Conservation (phyloP, 2,329 filamentous ascomycete genomes). For the Triangularia verruculosa region DNA sequence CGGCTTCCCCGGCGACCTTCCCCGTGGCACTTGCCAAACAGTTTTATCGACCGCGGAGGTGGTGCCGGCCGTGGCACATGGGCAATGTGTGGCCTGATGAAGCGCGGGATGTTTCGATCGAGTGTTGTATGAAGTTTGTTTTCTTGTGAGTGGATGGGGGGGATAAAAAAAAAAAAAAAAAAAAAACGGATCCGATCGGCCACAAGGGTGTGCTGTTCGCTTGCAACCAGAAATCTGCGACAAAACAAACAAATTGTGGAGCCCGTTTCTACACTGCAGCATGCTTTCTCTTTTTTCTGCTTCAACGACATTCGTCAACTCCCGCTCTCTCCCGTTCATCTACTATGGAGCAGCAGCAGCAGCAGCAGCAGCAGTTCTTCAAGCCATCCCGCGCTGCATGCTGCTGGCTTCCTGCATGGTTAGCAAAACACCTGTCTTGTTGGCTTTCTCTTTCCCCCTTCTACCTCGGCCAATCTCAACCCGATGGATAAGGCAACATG, state of each 20-base stretch:
- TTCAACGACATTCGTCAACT: not conserved
- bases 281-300: not conserved
- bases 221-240: not conserved
- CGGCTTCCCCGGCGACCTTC: constrained; percentile 13
- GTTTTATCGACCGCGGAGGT: constrained; percentile 10
- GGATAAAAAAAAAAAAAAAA: not conserved
- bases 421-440: not conserved
- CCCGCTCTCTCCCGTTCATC: not conserved
- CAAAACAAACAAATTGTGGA: not conserved
- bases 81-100: constrained; percentile 9
- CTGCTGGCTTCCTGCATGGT: not conserved
- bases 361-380: not conserved
- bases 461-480: not conserved
- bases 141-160: not conserved
- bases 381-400: not conserved
- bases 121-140: not conserved
- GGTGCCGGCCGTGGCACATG: constrained; percentile 7
- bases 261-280: not conserved
- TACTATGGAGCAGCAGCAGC: not conserved
- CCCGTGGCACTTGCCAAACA: constrained; percentile 15
- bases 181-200: not conserved
- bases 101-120: constrained; percentile 8
- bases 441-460: not conserved
- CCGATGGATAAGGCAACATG: not conserved
- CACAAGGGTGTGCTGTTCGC: not conserved